These are phyloP conservation scores for Pyracantha coccinea DNA, from an alignment of 331 rosid genomes.

Conservation along the genomic window DNA sequence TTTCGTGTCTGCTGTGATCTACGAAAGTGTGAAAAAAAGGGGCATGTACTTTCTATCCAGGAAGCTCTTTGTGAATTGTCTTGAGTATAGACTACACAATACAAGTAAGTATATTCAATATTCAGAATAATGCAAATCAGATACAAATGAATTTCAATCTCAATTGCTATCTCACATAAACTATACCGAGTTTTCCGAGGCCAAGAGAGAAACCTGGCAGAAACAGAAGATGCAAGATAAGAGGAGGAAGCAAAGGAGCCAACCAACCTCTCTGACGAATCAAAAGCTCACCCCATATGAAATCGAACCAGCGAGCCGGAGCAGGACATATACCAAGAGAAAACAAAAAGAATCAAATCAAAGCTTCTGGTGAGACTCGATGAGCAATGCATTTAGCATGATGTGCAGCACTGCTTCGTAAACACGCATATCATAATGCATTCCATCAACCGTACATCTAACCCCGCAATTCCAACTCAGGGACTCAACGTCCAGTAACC, in stretches of 20 bases:
- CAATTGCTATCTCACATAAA: slow-evolving; percentile 5
- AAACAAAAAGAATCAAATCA: slow-evolving; percentile 22
- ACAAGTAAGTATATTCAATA: slow-evolving; percentile 34
- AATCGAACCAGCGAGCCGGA: neutral
- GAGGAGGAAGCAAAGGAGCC: neutral
- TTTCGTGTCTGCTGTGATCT: slow-evolving; percentile 1
- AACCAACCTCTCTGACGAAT: neutral
- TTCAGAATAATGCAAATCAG: slow-evolving; percentile 13
- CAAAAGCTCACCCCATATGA: neutral
- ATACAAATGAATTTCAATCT: slow-evolving; percentile 3
- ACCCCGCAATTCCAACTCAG: slow-evolving; percentile 94
- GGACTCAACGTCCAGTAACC: slow-evolving; percentile 63
- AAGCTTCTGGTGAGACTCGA: slow-evolving; percentile 91
- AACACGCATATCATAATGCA: slow-evolving; percentile 78
- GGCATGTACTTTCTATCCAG: slow-evolving; percentile 19
- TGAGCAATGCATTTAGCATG: slow-evolving; percentile 79
- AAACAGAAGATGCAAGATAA: neutral
- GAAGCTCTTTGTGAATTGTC: slow-evolving; percentile 19
- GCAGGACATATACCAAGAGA: neutral
- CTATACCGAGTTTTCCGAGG: neutral
- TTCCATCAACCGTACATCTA: slow-evolving; percentile 82
- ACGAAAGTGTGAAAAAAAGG: neutral
- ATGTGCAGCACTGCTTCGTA: slow-evolving; percentile 81
- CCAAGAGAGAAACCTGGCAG: neutral
- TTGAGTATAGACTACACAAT: slow-evolving; percentile 3